These are phyloP conservation scores for Phytophthora megakarya DNA, from an alignment of 352 stramenopile species.

Conservation along the genomic window DNA sequence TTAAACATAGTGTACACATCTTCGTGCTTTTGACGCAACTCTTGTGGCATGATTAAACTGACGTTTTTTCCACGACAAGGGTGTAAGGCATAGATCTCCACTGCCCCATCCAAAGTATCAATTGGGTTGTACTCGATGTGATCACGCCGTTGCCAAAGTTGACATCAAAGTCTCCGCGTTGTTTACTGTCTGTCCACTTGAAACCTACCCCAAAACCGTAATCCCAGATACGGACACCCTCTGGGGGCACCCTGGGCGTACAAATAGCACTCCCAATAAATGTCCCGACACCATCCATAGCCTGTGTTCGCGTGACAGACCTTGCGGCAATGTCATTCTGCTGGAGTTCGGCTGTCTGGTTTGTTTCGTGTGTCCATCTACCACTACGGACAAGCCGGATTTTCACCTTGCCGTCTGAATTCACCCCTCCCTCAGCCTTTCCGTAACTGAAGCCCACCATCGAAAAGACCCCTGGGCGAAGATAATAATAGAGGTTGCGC, in stretches of 20 bases:
- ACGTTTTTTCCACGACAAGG: neutral
- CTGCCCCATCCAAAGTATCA: neutral
- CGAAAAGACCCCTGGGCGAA: neutral
- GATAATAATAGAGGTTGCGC: conserved; percentile 11
- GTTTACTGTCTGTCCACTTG: neutral
- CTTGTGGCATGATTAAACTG: conserved; percentile 6
- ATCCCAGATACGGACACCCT: neutral
- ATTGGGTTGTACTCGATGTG: neutral
- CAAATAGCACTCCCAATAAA: conserved; percentile 9
- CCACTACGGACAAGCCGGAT: neutral
- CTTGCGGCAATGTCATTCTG: neutral
- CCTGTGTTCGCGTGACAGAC: neutral
- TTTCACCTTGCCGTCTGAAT: no score
- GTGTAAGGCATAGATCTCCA: conserved; percentile 12
- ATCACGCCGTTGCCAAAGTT: neutral
- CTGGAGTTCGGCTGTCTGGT: neutral
- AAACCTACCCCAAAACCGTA: neutral
- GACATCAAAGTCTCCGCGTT: neutral
- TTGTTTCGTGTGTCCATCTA: neutral
- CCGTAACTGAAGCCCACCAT: conserved; percentile 15
- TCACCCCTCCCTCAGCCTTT: no score
- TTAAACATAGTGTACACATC: conserved; percentile 5
- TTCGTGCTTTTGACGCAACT: neutral
- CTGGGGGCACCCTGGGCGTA: neutral
- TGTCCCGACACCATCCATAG: neutral